phyloP scores from a whole-genome alignment of 75 land plant species.

The Sequoia sempervirens region DNA sequence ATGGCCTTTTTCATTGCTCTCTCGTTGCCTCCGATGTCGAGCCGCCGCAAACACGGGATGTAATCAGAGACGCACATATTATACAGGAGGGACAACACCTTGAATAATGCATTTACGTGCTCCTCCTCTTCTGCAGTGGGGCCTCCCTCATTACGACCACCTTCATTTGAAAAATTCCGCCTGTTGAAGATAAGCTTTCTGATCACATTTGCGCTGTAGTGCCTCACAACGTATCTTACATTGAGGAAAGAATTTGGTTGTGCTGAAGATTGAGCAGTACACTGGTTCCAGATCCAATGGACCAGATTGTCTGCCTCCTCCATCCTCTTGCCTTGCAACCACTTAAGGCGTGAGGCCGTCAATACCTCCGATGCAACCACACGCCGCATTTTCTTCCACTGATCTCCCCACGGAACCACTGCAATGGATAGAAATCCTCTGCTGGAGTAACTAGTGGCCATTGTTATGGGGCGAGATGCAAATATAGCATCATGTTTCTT shows the following conservation, averaged over 20 bases:
- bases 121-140: constrained; percentile 20
- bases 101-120: constrained; percentile 26
- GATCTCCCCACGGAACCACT: constrained; percentile 44
- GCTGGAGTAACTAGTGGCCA: too few relatives aligned
- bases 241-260: constrained; percentile 10
- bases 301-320: constrained; percentile 16
- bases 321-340: constrained; percentile 23
- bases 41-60: neutral
- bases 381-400: constrained; percentile 52
- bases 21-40: constrained; percentile 33
- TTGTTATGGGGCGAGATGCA: too few relatives aligned
- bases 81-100: neutral
- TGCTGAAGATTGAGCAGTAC: neutral
- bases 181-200: too few relatives aligned
- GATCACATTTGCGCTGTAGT: too few relatives aligned
- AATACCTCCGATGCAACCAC: constrained; percentile 33
- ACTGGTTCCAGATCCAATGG: neutral
- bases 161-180: too few relatives aligned
- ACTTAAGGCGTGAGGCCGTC: constrained; percentile 29
- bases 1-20: constrained; percentile 18
- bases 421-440: constrained; percentile 4
- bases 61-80: too few relatives aligned
- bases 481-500: constrained; percentile 15
- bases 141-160: neutral
- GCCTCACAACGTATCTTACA: constrained; percentile 9